phyloP scores from a whole-genome alignment of 495 filamentous ascomycete genomes.

The Oidiodendron maius region DNA sequence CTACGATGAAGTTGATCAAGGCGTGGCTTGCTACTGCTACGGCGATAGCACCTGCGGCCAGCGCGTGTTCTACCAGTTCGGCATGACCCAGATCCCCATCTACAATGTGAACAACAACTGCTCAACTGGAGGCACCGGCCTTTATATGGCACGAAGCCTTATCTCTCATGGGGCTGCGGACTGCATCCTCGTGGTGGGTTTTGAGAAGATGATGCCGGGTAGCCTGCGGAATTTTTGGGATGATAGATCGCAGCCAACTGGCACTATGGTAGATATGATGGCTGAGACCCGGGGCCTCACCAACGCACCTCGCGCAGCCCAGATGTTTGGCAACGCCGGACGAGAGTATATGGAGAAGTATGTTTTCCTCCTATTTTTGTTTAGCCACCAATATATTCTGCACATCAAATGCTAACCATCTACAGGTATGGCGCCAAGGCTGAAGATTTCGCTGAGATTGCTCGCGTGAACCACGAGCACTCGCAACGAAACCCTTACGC shows the following conservation, averaged over 20 bases:
- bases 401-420: too few species aligned
- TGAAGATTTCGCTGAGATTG: slow-evolving; percentile 93
- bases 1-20: slow-evolving; percentile 95
- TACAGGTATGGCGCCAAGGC: slow-evolving; percentile 69
- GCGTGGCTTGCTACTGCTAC: slow-evolving; percentile 96
- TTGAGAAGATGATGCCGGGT: slow-evolving; percentile 96
- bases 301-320: slow-evolving; percentile 77
- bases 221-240: slow-evolving; percentile 72
- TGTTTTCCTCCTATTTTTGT: slow-evolving; percentile 18
- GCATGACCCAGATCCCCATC: slow-evolving; percentile 92
- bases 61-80: slow-evolving; percentile 98
- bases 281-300: slow-evolving; percentile 68
- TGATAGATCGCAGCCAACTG: slow-evolving; percentile 72
- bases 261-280: slow-evolving; percentile 73
- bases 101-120: slow-evolving; percentile 99
- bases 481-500: slow-evolving; percentile 91
- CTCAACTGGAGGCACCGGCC: slow-evolving; percentile 83
- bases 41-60: slow-evolving; percentile 94
- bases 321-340: slow-evolving; percentile 95
- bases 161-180: slow-evolving; percentile 76
- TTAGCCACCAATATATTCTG: too few species aligned
- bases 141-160: slow-evolving; percentile 77
- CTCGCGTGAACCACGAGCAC: slow-evolving; percentile 89
- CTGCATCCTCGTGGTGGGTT: slow-evolving; percentile 86
- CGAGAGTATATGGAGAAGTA: slow-evolving; percentile 94